Conservation (phyloP, 345 rosid species). For the Citrus cavaleriei region DNA sequence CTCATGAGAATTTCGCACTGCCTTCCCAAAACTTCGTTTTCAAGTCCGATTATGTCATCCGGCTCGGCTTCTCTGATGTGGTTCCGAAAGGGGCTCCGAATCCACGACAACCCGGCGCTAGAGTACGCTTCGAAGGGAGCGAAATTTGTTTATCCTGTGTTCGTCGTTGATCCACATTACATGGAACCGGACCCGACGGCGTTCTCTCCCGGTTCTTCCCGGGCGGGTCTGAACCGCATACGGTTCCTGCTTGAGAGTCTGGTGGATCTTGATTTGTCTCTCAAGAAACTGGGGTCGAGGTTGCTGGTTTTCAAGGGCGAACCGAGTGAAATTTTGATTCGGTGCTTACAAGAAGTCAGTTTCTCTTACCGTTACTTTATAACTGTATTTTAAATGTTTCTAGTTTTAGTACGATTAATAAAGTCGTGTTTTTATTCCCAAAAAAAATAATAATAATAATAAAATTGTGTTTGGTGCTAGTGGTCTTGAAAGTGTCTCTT, state of each 20-base stretch:
- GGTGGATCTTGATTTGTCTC: slow-evolving; percentile 55
- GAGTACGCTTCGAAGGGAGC: slow-evolving; percentile 54
- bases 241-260: slow-evolving; percentile 81
- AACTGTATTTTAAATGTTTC: neutral
- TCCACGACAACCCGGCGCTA: slow-evolving; percentile 95
- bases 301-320: slow-evolving; percentile 64
- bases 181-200: slow-evolving; percentile 71
- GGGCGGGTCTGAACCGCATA: slow-evolving; percentile 73
- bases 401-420: neutral
- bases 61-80: slow-evolving; percentile 69
- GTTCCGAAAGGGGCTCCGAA: slow-evolving; percentile 89
- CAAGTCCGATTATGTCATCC: slow-evolving; percentile 36
- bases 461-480: neutral
- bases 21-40: neutral
- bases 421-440: neutral
- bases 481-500: neutral
- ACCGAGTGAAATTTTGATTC: slow-evolving; percentile 56
- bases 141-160: slow-evolving; percentile 59
- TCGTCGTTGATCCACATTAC: slow-evolving; percentile 85
- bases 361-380: neutral
- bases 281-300: slow-evolving; percentile 60
- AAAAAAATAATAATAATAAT: too few species aligned
- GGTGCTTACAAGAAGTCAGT: slow-evolving; percentile 69
- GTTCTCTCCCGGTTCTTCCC: slow-evolving; percentile 66
- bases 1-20: slow-evolving; percentile 10